A percentile compares a stretch with the other conserved stretches of the same genome.
Conservation (phyloP, 2,329 filamentous ascomycete genomes). For the Alternaria tenuissima region DNA sequence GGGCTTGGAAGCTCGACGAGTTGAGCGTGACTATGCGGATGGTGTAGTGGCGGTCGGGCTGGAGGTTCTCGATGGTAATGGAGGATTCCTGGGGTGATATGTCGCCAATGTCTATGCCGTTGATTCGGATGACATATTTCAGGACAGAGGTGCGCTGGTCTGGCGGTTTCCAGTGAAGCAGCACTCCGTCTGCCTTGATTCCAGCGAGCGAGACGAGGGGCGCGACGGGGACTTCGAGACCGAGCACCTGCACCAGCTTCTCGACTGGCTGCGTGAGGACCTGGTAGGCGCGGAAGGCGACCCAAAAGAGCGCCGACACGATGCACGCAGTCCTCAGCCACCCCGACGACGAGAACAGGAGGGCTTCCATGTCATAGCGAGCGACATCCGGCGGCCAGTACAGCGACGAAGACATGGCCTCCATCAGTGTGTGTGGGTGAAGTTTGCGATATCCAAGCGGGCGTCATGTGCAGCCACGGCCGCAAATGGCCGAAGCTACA, state of each 20-base stretch:
- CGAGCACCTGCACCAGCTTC: conserved; percentile 87
- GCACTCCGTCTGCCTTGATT: conserved; percentile 85
- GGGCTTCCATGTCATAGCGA: conserved; percentile 47
- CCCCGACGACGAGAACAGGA: conserved; percentile 45
- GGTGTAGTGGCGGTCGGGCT: conserved; percentile 89
- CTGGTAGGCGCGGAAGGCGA: conserved; percentile 84
- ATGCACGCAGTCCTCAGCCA: conserved; percentile 49
- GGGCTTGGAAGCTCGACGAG: conserved; percentile 89
- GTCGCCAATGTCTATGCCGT: conserved; percentile 91
- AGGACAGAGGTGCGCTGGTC: conserved; percentile 72
- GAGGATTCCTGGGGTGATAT: conserved; percentile 81
- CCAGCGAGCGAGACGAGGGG: conserved; percentile 90
- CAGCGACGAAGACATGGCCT: conserved; percentile 29
- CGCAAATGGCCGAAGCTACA: conserved; percentile 25
- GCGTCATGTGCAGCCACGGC: conserved; percentile 10
- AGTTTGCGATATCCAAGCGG: conserved; percentile 1
- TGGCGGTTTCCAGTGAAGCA: conserved; percentile 88
- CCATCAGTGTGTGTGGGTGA: conserved; percentile 2
- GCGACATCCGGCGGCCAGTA: conserved; percentile 47
- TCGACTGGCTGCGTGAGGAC: conserved; percentile 91
- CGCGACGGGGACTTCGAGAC: conserved; percentile 89
- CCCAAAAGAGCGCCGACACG: conserved; percentile 56
- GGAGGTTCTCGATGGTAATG: conserved; percentile 88
- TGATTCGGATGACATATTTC: conserved; percentile 91
- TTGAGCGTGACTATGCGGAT: conserved; percentile 92